Evolutionary conservation across 176 grass and related monocot species (phyloP).

Genomic region (Zizania latifolia): DNA sequence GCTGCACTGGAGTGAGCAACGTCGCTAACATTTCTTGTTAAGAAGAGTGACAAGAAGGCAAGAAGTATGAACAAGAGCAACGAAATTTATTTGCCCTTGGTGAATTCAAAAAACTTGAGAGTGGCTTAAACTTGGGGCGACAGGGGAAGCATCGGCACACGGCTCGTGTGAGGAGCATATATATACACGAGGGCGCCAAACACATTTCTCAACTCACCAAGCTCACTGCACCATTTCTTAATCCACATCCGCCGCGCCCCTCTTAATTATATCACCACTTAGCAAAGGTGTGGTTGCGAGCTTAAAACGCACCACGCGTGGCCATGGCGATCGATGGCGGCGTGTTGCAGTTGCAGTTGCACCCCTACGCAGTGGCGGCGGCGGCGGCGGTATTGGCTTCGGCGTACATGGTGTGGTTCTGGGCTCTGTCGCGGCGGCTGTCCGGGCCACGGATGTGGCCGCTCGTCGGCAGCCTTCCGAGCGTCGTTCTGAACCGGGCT

Average conservation of each 20-base stretch:
- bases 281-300: background rate
- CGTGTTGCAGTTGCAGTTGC: background rate
- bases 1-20: slow-evolving; percentile 21
- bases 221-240: slow-evolving; percentile 24
- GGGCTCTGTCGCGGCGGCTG: slow-evolving; percentile 49
- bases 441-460: slow-evolving; percentile 82
- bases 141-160: slow-evolving; percentile 24
- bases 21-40: slow-evolving; percentile 32
- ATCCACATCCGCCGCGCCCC: slow-evolving; percentile 11
- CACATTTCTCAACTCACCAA: slow-evolving; percentile 62
- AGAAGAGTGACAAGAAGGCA: slow-evolving; percentile 45
- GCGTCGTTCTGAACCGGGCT: slow-evolving; percentile 54
- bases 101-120: slow-evolving; percentile 42
- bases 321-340: slow-evolving; percentile 19
- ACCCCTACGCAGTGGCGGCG: slow-evolving; percentile 16
- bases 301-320: slow-evolving; percentile 32
- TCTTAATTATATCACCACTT: slow-evolving; percentile 23
- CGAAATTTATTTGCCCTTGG: background rate
- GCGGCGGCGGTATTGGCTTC: slow-evolving; percentile 33
- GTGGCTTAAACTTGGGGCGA: slow-evolving; percentile 27
- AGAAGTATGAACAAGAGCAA: slow-evolving; percentile 56
- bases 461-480: slow-evolving; percentile 69
- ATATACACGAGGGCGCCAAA: slow-evolving; percentile 47
- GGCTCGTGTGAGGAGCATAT: slow-evolving; percentile 35
- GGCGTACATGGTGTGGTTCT: slow-evolving; percentile 82